phyloP scores from a whole-genome alignment of 257 asterid species.

The Agastache rugosa region DNA sequence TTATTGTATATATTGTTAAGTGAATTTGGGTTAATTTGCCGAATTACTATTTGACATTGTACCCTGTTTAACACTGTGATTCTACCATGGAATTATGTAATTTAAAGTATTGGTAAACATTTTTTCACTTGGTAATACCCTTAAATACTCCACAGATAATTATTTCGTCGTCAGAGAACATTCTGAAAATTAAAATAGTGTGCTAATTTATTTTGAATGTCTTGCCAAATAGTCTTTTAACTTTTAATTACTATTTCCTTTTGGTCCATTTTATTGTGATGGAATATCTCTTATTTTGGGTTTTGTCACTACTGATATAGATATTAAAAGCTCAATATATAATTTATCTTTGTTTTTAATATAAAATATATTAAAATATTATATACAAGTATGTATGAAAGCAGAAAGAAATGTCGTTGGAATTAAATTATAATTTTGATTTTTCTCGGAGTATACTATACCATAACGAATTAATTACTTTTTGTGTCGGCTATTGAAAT shows the following conservation, averaged over 20 bases:
- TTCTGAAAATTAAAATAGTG: background rate
- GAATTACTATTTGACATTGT: no score
- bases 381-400: background rate
- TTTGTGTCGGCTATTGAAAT: background rate
- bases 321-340: no score
- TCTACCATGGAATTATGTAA: background rate
- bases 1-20: no score
- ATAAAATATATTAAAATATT: no score
- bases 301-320: background rate
- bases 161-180: background rate
- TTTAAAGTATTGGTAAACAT: background rate
- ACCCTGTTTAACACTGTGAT: no score
- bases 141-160: background rate
- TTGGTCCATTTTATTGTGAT: background rate
- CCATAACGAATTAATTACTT: background rate
- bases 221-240: background rate
- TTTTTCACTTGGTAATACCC: background rate
- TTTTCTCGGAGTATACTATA: background rate
- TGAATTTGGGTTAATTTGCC: background rate
- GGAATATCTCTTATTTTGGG: background rate
- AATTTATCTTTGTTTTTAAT: no score
- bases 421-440: background rate
- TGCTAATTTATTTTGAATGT: background rate
- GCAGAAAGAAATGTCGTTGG: no score
- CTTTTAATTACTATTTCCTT: background rate